Base-by-base conservation (phyloP, 345 rosid genomes). In the Gossypioides kirkii region DNA sequence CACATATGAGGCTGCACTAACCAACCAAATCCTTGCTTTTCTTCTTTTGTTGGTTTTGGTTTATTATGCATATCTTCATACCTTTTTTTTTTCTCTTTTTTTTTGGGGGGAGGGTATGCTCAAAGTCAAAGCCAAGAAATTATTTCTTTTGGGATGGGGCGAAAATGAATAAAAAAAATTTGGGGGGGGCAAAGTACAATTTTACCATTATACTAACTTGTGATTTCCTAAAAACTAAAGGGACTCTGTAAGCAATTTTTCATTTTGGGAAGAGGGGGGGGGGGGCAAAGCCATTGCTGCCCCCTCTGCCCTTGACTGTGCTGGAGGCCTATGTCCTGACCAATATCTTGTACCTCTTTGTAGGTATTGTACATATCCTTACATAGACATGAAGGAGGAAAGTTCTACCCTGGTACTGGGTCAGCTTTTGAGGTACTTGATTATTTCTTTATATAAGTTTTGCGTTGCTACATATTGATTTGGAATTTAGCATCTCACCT, bases 331-430 rank as follows among this genome's bases (percentile, higher is more conserved):
- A 36, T 61, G 25, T 6, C 3, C 66, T 61, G 22, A 38, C 67
- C 67, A 69, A 60, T 70, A 64, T 55, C 47, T 23, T 38, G 62
- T 54, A 69, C 67, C 50, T 49, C 63, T 50, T 45, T 74, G 17
- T 82, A 95, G 99, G 98, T 95, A 59, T 80, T 92, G 81, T 95
- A 95, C 78, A 74, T 92, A 70, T 95, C 99, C 65, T 77, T 95
- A 77, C 99, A 95, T 77, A 87, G 99, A 78, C 98, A 91, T 41
- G 98, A 95, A 82, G 94, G 89, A 52, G 98, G 97, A 59, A 86
- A 72, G 70, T 95, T 95, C 78, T 91, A 93, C 80, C 98, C 97
- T 14, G 97, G 98, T 76, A 92, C 96, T 46, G 96, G 98, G 83
- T 88, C 97, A 78, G 90, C 88, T 73, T 49, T 75, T 79, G 96